Base-by-base conservation (phyloP, 768 basidiomycete genomes). In the Fomitopsis pulvina region DNA sequence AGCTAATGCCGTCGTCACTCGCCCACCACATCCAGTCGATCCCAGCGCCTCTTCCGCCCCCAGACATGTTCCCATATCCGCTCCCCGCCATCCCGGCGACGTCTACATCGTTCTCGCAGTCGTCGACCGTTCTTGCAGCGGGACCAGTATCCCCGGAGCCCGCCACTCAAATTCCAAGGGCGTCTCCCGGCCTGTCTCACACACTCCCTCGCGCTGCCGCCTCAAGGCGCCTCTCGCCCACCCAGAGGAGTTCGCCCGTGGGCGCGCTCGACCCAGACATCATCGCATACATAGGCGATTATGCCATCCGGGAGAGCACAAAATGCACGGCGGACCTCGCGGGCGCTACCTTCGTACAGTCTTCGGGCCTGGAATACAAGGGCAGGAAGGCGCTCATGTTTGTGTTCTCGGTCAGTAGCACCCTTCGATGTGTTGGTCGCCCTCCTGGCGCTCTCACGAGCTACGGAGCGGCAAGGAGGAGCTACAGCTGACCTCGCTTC, bases 311-410 rank as follows among this genome's bases (percentile, higher is more conserved):
- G 0, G 83, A 85, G 56, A 60, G 63, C 27, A 73, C 75, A 0
- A 81, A 78, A 49, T 68, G 69, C 58, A 85, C 81, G 0, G 60
- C 65, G 2, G 63, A 76, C 10, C 68, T 85, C 7, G 79, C 80
- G 9, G 83, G 84, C 3, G 73, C 76, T 2, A 82, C 80, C 7
- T 82, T 84, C 54, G 60, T 59, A 24, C 56, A 59, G 28, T 45
- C 52, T 11, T 40, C 54, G 2, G 27, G 42, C 29, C 21, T 62
- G n/a, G 58, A 58, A 41, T 56, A 77, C 60, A 72, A 72, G 48
- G 83, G 80, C n/a, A 73, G 65, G 54, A 80, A 75, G 56, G 66
- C 70, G 2, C 66, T 80, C 32, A 68, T 83, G 54, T 87, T 85
- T 54, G 80, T 81, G 24, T 87, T 85, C 58, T 68, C 81, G 22